These are phyloP conservation scores for Eremochloa ophiuroides DNA, from an alignment of 176 grass and related monocot species.

Conservation along the genomic window DNA sequence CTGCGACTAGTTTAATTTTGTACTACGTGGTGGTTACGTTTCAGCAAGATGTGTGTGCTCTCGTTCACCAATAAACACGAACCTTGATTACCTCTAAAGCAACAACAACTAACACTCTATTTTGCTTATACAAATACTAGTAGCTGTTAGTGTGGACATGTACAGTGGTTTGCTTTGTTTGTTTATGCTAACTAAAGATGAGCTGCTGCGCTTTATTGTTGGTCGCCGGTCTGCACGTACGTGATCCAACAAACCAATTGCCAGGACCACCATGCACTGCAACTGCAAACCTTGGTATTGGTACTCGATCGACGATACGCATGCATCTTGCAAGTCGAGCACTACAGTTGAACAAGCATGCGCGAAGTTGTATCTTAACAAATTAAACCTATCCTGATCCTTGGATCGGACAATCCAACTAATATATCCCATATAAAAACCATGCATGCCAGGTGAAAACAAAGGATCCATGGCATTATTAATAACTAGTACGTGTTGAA, in stretches of 20 bases:
- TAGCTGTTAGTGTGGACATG: too few relatives aligned
- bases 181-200: too few relatives aligned
- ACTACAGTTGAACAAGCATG: not conserved
- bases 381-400: not conserved
- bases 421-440: not conserved
- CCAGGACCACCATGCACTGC: constrained; percentile 11
- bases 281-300: too few relatives aligned
- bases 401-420: not conserved
- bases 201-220: too few relatives aligned
- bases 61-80: not conserved
- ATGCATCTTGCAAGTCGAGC: not conserved
- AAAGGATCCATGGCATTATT: not conserved
- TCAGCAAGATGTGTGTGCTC: not conserved
- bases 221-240: not conserved
- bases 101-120: not conserved
- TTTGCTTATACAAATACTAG: not conserved
- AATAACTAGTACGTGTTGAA: too few relatives aligned
- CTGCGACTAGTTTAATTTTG: not conserved
- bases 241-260: constrained; percentile 19
- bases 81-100: constrained; percentile 21
- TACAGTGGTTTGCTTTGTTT: not conserved
- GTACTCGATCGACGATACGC: too few relatives aligned
- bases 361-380: not conserved
- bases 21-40: too few relatives aligned
- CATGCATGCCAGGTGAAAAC: not conserved